phyloP scores from a whole-genome alignment of 805 yeast genomes.

The Saturnispora ahearnii region DNA sequence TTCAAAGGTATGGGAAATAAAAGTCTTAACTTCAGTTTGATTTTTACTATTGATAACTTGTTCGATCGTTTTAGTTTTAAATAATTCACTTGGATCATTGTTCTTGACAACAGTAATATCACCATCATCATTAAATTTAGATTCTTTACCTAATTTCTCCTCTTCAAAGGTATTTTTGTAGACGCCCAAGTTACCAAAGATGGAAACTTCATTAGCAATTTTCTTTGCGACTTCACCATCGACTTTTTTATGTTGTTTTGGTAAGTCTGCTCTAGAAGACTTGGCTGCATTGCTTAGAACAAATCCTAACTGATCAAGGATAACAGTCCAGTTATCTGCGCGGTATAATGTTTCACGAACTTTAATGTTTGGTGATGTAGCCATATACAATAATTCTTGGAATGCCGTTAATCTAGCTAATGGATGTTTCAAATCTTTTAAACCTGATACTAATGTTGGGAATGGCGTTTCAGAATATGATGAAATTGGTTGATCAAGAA shows the following conservation, averaged over 20 bases:
- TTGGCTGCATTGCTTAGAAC: constrained; percentile 36
- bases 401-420: constrained; percentile 57
- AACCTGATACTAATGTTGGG: constrained; percentile 54
- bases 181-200: constrained; percentile 24
- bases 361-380: constrained; percentile 40
- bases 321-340: constrained; percentile 41
- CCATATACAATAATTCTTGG: constrained; percentile 62
- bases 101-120: constrained; percentile 4
- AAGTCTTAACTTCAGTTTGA: neutral
- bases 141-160: neutral
- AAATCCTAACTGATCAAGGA: constrained; percentile 51
- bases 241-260: constrained; percentile 3
- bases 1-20: neutral
- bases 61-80: neutral
- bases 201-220: constrained; percentile 7
- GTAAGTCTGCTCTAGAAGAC: constrained; percentile 20
- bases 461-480: constrained; percentile 52
- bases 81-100: neutral
- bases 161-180: constrained; percentile 9
- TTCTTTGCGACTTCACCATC: neutral
- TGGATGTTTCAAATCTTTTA: constrained; percentile 39
- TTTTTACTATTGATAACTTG: neutral
- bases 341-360: constrained; percentile 47
- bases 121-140: neutral
- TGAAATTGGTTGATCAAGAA: constrained; percentile 54